Conservation (phyloP, 1,284 basidiomycete genomes). For the Cutaneotrichosporon spelunceum region DNA sequence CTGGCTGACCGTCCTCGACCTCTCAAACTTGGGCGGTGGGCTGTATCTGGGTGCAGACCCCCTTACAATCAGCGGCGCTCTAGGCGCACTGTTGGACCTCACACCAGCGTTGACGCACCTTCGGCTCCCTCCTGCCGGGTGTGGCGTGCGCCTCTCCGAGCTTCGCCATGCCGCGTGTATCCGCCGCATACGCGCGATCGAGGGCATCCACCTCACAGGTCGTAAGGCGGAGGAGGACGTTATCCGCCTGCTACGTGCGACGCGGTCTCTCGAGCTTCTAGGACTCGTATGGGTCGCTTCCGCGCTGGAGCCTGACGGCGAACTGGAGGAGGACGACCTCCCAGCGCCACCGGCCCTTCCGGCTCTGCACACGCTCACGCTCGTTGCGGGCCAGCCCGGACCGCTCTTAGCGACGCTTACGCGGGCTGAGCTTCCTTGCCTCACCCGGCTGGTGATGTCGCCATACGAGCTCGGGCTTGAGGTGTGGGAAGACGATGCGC, state of each 20-base stretch:
- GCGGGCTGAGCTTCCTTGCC: slow-evolving; percentile 60
- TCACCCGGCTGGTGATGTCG: slow-evolving; percentile 68
- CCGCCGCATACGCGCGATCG: slow-evolving; percentile 57
- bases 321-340: slow-evolving; percentile 8
- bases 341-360: slow-evolving; percentile 50
- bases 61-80: slow-evolving; percentile 44
- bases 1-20: slow-evolving; percentile 70
- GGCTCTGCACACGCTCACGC: slow-evolving; percentile 61
- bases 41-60: slow-evolving; percentile 59
- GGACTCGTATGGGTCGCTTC: slow-evolving; percentile 61
- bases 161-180: slow-evolving; percentile 53
- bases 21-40: slow-evolving; percentile 61
- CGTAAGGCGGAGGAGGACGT: slow-evolving; percentile 42
- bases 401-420: slow-evolving; percentile 63
- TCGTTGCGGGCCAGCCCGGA: slow-evolving; percentile 66
- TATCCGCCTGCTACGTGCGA: slow-evolving; percentile 58
- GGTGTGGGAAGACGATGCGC: slow-evolving; percentile 17
- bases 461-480: slow-evolving; percentile 13
- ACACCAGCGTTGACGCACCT: slow-evolving; percentile 65
- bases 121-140: slow-evolving; percentile 58
- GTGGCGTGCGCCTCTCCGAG: slow-evolving; percentile 53
- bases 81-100: slow-evolving; percentile 59
- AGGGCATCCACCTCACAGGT: slow-evolving; percentile 59
- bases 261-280: slow-evolving; percentile 63
- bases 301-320: slow-evolving; percentile 2